phyloP scores from a whole-genome alignment of 1,284 basidiomycete species.

The Prillingera fragicola region DNA sequence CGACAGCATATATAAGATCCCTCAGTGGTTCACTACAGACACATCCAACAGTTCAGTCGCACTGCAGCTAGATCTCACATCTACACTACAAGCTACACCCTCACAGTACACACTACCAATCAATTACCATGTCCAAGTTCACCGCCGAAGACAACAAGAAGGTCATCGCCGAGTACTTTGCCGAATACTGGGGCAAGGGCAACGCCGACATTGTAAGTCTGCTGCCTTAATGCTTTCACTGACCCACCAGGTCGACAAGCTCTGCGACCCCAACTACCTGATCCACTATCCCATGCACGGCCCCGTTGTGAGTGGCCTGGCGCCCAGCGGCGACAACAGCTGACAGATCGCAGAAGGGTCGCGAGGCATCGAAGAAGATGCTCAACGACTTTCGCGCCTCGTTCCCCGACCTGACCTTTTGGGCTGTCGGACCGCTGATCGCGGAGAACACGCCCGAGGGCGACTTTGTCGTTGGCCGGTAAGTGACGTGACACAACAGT shows the following conservation, averaged over 20 bases:
- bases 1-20: too few species aligned
- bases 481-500: background rate
- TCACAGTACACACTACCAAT: background rate
- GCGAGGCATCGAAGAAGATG: background rate
- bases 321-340: background rate
- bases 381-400: background rate
- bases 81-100: too few species aligned
- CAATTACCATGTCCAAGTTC: background rate
- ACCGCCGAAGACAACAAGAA: slow-evolving; percentile 1
- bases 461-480: slow-evolving; percentile 2
- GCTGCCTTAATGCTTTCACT: background rate
- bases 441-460: slow-evolving; percentile 4
- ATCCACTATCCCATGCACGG: slow-evolving; percentile 3
- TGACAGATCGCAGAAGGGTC: background rate
- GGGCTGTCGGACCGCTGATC: slow-evolving; percentile 1
- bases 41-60: too few species aligned
- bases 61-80: too few species aligned
- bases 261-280: background rate
- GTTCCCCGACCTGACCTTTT: slow-evolving; percentile 4
- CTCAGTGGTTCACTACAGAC: too few species aligned
- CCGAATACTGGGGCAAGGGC: slow-evolving; percentile 4
- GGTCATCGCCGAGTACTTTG: background rate
- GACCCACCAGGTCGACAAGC: background rate
- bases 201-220: background rate
- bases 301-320: background rate